Percentiles rank a stretch among this genome's conserved stretches.
Conservation (phyloP, 164 flowering plant species). For the Amborella trichopoda region DNA sequence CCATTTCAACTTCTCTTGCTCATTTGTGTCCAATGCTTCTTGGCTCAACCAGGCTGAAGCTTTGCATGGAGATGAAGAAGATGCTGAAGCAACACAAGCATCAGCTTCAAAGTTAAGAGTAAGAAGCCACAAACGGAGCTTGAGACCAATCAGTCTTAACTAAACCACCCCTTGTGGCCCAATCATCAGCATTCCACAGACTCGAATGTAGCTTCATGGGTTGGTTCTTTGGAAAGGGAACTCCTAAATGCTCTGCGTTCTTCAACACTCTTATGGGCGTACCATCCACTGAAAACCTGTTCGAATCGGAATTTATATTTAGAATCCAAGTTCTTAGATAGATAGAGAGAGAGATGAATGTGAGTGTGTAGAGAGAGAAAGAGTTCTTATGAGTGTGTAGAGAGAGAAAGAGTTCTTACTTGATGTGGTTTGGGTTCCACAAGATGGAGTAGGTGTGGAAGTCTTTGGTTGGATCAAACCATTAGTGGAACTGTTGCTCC, state of each 20-base stretch:
- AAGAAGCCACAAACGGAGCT: constrained; percentile 2
- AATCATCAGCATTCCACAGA: constrained; percentile 6
- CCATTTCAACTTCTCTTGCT: constrained; percentile 3
- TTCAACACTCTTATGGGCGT: constrained; percentile 5
- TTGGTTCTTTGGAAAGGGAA: constrained; percentile 6
- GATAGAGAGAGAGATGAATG: no score
- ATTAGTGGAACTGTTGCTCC: constrained; percentile 4
- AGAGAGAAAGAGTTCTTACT: not conserved
- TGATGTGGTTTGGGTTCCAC: constrained; percentile 2
- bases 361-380: no score
- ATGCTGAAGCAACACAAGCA: not conserved
- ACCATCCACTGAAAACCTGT: constrained; percentile 5
- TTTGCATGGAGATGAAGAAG: not conserved
- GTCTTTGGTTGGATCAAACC: constrained; percentile 4
- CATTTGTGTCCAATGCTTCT: not conserved
- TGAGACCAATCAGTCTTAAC: constrained; percentile 4
- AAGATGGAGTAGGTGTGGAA: constrained; percentile 4
- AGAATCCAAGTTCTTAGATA: no score
- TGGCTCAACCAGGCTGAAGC: not conserved
- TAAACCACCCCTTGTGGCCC: constrained; percentile 6
- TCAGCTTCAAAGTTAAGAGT: not conserved
- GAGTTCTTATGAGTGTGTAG: no score
- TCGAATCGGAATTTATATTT: no score
- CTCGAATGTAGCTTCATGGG: constrained; percentile 5
- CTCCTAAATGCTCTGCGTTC: not conserved